Evolutionary conservation across 495 filamentous ascomycete species (phyloP).

Genomic region (Aspergillus saccharolyticus): DNA sequence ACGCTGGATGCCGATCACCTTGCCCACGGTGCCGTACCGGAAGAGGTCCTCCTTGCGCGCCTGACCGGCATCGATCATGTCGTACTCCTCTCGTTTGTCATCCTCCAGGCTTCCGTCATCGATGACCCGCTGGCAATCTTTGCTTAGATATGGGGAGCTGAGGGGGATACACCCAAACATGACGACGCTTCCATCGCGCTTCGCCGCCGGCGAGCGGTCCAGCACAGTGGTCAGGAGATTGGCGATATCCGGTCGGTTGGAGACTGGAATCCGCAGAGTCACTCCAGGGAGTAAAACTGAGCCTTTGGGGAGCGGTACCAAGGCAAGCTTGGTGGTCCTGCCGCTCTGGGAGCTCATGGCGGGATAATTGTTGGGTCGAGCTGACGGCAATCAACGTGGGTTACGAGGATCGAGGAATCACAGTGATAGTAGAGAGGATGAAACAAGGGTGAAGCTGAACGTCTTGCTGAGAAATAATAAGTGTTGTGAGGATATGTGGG

Average conservation of each 20-base stretch:
- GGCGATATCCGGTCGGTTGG: constrained; percentile 74
- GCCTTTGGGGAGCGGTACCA: constrained; percentile 71
- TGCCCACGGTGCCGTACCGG: constrained; percentile 69
- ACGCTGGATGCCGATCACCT: constrained; percentile 79
- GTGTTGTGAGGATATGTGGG: no score
- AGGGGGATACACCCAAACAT: constrained; percentile 80
- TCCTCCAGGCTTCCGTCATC: constrained; percentile 43
- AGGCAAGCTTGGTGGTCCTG: constrained; percentile 54
- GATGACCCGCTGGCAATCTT: constrained; percentile 65
- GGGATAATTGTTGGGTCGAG: constrained; percentile 10
- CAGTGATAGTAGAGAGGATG: background rate
- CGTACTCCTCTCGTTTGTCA: constrained; percentile 34
- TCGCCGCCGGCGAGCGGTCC: constrained; percentile 57
- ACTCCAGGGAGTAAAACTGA: constrained; percentile 77
- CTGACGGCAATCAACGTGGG: constrained; percentile 1
- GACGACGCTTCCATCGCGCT: constrained; percentile 58
- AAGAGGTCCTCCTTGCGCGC: constrained; percentile 69
- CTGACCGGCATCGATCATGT: constrained; percentile 51
- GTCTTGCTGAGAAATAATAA: no score
- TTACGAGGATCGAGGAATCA: background rate
- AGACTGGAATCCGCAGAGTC: constrained; percentile 68
- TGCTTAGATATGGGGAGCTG: constrained; percentile 60
- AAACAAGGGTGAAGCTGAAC: background rate
- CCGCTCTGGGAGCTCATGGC: constrained; percentile 42
- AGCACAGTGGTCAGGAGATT: constrained; percentile 75